Evolutionary conservation across 257 asterid genomes (phyloP).

Genomic region (Striga asiatica): DNA sequence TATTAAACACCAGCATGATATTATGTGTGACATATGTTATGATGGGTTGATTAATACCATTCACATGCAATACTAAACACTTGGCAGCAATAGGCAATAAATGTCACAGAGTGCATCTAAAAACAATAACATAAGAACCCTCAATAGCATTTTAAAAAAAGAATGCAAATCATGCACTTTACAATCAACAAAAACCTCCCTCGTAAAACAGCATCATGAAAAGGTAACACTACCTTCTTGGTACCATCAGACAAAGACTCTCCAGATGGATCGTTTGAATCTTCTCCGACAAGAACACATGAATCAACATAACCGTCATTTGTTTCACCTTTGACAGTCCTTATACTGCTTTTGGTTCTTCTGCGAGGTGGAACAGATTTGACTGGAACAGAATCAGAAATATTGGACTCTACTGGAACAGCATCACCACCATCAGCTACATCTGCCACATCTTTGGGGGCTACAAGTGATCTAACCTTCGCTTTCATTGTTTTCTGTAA

Average conservation of each 20-base stretch:
- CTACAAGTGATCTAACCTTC: constrained; percentile 29
- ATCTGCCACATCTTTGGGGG: constrained; percentile 32
- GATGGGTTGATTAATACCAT: background rate
- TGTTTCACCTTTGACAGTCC: constrained; percentile 31
- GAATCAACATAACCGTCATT: constrained; percentile 20
- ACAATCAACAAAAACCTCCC: background rate
- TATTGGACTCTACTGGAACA: constrained; percentile 36
- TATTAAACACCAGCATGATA: too few relatives aligned
- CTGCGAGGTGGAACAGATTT: constrained; percentile 71
- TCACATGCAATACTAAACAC: background rate
- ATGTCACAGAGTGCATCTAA: background rate
- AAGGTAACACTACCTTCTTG: constrained; percentile 37
- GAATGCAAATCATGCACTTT: background rate
- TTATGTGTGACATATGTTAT: background rate
- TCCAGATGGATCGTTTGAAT: constrained; percentile 21
- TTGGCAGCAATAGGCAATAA: background rate
- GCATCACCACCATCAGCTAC: constrained; percentile 33
- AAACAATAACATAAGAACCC: background rate
- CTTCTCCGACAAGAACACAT: constrained; percentile 32
- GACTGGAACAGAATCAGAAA: constrained; percentile 48
- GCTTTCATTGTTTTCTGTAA: constrained; percentile 41
- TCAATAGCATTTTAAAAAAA: background rate
- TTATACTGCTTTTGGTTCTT: constrained; percentile 58
- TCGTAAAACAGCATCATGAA: constrained; percentile 1
- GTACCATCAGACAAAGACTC: constrained; percentile 25